Conservation (phyloP, 1,139 yeast genomes). For the Nakaseomyces kungkrabaensis region DNA sequence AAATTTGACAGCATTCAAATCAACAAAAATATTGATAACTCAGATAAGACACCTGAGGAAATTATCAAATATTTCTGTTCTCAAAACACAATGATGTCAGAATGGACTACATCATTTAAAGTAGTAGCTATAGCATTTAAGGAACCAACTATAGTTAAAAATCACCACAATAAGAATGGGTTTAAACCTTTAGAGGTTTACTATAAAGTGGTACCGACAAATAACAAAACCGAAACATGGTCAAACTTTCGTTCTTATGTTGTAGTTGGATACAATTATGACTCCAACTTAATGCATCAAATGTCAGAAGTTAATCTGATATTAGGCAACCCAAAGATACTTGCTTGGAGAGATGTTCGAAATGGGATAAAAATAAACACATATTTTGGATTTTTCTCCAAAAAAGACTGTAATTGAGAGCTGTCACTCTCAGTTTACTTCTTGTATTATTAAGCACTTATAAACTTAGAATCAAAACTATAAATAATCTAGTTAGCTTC, state of each 20-base stretch:
- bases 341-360: conserved; percentile 2
- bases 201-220: conserved; percentile 10
- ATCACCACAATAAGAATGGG: neutral
- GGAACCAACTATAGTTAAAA: neutral
- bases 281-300: neutral
- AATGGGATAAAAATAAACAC: conserved; percentile 5
- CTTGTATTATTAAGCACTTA: too few species aligned
- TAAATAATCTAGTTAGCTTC: too few species aligned
- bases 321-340: neutral
- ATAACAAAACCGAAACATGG: conserved; percentile 6
- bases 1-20: conserved; percentile 9
- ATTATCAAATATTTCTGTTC: conserved; percentile 1
- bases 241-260: conserved; percentile 6
- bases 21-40: conserved; percentile 8
- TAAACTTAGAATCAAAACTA: too few species aligned
- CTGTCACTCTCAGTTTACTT: too few species aligned
- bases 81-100: neutral
- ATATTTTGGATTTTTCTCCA: conserved; percentile 4
- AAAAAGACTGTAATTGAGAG: neutral
- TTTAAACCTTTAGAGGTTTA: conserved; percentile 2
- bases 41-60: neutral
- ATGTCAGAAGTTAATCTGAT: neutral
- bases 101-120: conserved; percentile 1
- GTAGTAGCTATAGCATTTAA: neutral
- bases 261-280: conserved; percentile 7